Evolutionary conservation across 352 stramenopile genomes (phyloP), one percentile per base, ranked within the genome.

Genomic region (Halophytophthora batemanensis): DNA sequence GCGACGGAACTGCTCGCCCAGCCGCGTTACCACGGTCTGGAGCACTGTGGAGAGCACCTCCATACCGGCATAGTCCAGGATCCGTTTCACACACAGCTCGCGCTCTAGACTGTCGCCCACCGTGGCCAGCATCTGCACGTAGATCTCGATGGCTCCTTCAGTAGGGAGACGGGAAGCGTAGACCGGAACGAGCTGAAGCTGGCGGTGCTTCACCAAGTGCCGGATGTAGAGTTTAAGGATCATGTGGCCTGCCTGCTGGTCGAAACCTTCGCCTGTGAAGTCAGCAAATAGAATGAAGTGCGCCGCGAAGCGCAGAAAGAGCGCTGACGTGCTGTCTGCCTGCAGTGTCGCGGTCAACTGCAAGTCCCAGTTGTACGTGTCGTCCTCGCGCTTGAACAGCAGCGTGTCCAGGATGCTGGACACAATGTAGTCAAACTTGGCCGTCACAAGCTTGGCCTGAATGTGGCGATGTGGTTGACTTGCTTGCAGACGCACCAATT

Each of bases 161-260:
- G 63, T 77, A 23, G 84, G 84, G 8, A 94, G 66, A 7, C 66
- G 69, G 47, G 79, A 80, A 0, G 69, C 80, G 45, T 92, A 94
- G 3, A 94, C 51, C 12, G 84, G 79, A 18, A 92, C 75, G 7
- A 92, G 72, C 45, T 87, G 74, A 45, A 87, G 66, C 33, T 94
- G 81, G 2, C 69, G 69, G 21, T 91, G 80, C 62, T 90, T 85
- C 22, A 91, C 77, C 18, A 94, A 53, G 45, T 94, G 80, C 0
- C 84, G 77, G 52, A 94, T 86, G 49, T 94, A 94, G 17, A 78
- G 51, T 57, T 92, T 92, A 14, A 90, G 40, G 56, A 92, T 89
- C 67, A 89, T 87, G 56, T 92, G 77, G 17, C 74, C 74, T 2
- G 78, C 72, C 28, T 71, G 56, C 25, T 78, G 68, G 39, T 90